Evolutionary conservation across 2,329 filamentous ascomycete species (phyloP).

Genomic region (Fusarium euwallaceae): DNA sequence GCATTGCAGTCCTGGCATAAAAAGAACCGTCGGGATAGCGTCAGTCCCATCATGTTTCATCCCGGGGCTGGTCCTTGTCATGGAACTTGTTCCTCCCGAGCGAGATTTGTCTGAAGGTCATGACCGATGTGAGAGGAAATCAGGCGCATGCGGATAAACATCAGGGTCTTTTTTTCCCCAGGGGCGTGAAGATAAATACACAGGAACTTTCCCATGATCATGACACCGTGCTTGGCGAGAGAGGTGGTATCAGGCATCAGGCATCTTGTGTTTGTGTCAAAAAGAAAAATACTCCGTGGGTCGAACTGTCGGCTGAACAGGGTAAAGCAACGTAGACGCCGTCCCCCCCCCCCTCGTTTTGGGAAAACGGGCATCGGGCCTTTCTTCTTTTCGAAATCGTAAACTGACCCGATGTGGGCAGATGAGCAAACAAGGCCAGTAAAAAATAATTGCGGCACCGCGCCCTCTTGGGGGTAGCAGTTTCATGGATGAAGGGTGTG

Average conservation of each 20-base stretch:
- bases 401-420: slow-evolving; percentile 33
- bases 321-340: not conserved
- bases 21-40: slow-evolving; percentile 18
- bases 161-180: not conserved
- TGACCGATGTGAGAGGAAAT: not conserved
- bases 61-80: slow-evolving; percentile 8
- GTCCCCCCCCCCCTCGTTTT: slow-evolving; percentile 14
- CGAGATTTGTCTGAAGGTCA: not conserved
- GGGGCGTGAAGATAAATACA: slow-evolving; percentile 25
- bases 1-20: slow-evolving; percentile 32
- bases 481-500: slow-evolving; percentile 39
- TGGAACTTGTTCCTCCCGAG: not conserved
- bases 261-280: slow-evolving; percentile 6
- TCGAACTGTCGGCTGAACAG: slow-evolving; percentile 10
- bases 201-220: slow-evolving; percentile 1
- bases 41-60: slow-evolving; percentile 34
- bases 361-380: slow-evolving; percentile 26
- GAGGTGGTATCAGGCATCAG: slow-evolving; percentile 19
- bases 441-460: not conserved
- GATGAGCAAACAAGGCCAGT: slow-evolving; percentile 15
- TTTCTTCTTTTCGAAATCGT: slow-evolving; percentile 24
- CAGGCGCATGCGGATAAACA: not conserved
- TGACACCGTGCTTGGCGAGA: not conserved
- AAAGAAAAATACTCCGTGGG: slow-evolving; percentile 7
- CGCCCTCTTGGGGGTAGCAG: slow-evolving; percentile 1